Conservation (phyloP, 441 rosid species). For the Adansonia gregorii region DNA sequence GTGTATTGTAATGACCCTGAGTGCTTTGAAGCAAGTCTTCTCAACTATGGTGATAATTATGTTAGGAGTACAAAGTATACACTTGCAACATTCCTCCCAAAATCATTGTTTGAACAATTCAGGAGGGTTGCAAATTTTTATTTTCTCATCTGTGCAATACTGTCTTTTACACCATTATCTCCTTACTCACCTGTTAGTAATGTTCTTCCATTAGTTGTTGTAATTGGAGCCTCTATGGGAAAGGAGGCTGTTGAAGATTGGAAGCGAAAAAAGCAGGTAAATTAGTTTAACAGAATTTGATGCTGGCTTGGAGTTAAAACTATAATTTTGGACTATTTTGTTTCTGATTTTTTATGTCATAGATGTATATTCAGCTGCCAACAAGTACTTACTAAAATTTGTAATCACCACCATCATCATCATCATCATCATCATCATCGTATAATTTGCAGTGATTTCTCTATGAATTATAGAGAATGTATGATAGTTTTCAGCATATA, state of each 20-base stretch:
- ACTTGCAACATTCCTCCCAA: slow-evolving; percentile 75
- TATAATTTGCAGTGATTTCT: slow-evolving; percentile 1
- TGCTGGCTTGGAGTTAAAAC: background rate
- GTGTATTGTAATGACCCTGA: slow-evolving; percentile 84
- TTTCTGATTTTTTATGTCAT: background rate
- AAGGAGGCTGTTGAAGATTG: slow-evolving; percentile 92
- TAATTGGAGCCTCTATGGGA: slow-evolving; percentile 82
- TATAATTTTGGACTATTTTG: background rate
- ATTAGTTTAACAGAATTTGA: background rate
- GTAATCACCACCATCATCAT: background rate
- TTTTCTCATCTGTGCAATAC: slow-evolving; percentile 74
- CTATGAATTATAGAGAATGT: background rate
- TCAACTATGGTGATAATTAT: slow-evolving; percentile 61
- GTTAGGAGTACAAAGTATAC: slow-evolving; percentile 88
- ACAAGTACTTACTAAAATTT: background rate
- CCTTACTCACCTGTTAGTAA: slow-evolving; percentile 78
- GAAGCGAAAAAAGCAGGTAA: slow-evolving; percentile 79
- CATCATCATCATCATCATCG: background rate
- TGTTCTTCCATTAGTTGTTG: slow-evolving; percentile 77
- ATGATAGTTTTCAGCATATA: background rate
- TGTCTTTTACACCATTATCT: slow-evolving; percentile 79
- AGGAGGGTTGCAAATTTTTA: slow-evolving; percentile 91
- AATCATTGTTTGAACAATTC: slow-evolving; percentile 90
- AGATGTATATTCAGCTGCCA: background rate
- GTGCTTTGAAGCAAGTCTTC: slow-evolving; percentile 54